Conservation (phyloP, 768 basidiomycete species). For the Leccinum subgranulosum region DNA sequence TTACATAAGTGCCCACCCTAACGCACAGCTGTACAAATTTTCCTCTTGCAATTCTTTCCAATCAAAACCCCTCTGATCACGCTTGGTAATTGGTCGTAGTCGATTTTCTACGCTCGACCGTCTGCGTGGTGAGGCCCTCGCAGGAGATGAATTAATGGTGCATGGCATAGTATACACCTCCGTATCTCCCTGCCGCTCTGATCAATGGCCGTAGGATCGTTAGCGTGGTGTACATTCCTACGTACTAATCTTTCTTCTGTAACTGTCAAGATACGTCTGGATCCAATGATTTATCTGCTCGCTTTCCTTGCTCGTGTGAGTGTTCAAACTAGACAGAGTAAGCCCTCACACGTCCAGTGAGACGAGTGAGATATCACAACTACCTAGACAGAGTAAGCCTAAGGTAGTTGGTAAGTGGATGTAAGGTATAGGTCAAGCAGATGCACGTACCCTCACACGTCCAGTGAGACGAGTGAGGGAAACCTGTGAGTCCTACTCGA, state of each 20-base stretch:
- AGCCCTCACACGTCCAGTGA: too few relatives aligned
- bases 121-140: constrained; percentile 61
- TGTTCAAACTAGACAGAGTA: too few relatives aligned
- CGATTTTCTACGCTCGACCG: constrained; percentile 35
- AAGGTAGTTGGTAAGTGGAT: too few relatives aligned
- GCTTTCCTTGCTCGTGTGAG: not conserved
- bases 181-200: constrained; percentile 74
- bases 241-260: constrained; percentile 50
- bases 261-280: not conserved
- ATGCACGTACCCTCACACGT: too few relatives aligned
- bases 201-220: constrained; percentile 69
- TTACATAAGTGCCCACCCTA: constrained; percentile 38
- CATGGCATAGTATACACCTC: constrained; percentile 85
- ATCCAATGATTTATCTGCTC: not conserved
- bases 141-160: constrained; percentile 90
- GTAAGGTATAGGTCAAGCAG: too few relatives aligned
- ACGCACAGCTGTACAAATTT: constrained; percentile 13
- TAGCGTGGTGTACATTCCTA: constrained; percentile 75
- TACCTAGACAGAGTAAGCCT: too few relatives aligned
- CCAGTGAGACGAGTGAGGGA: too few relatives aligned
- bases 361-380: too few relatives aligned
- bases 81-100: constrained; percentile 44
- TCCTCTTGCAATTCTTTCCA: not conserved
- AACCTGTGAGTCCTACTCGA: too few relatives aligned
- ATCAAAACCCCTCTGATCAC: constrained; percentile 37